phyloP scores from a whole-genome alignment of 1,284 basidiomycete genomes.

The Ganoderma sinense region DNA sequence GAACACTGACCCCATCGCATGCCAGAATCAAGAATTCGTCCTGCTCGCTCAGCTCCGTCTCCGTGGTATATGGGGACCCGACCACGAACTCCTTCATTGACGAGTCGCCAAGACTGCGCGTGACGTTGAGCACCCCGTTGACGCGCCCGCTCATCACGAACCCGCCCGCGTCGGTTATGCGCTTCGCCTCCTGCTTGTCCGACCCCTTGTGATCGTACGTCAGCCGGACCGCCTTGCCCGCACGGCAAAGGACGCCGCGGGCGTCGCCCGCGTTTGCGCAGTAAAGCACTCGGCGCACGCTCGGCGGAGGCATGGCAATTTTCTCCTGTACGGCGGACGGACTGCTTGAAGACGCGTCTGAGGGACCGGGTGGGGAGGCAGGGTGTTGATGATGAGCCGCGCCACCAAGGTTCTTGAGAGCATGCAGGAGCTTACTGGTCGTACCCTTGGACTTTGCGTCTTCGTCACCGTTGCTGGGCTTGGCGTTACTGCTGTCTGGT shows the following conservation, averaged over 20 bases:
- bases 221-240: slow-evolving; percentile 89
- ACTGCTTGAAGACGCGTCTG: slow-evolving; percentile 17
- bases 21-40: slow-evolving; percentile 97
- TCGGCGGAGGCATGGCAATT: slow-evolving; percentile 54
- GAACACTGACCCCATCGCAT: slow-evolving; percentile 89
- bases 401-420: slow-evolving; percentile 60
- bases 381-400: slow-evolving; percentile 38
- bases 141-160: slow-evolving; percentile 99
- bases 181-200: slow-evolving; percentile 96
- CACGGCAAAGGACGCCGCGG: slow-evolving; percentile 87
- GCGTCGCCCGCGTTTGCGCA: slow-evolving; percentile 98
- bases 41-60: slow-evolving; percentile 88
- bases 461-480: slow-evolving; percentile 22
- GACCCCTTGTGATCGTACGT: slow-evolving; percentile 99
- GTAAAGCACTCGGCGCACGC: slow-evolving; percentile 83
- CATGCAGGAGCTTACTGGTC: slow-evolving; percentile 61
- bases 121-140: slow-evolving; percentile 96
- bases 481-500: background rate
- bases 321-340: slow-evolving; percentile 22
- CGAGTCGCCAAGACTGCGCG: slow-evolving; percentile 94
- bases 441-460: slow-evolving; percentile 49
- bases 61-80: slow-evolving; percentile 97
- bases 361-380: slow-evolving; percentile 36
- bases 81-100: slow-evolving; percentile 99
- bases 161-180: slow-evolving; percentile 97